Evolutionary conservation across 805 yeast genomes (phyloP).

Genomic region (Metschnikowia picachoensis): DNA sequence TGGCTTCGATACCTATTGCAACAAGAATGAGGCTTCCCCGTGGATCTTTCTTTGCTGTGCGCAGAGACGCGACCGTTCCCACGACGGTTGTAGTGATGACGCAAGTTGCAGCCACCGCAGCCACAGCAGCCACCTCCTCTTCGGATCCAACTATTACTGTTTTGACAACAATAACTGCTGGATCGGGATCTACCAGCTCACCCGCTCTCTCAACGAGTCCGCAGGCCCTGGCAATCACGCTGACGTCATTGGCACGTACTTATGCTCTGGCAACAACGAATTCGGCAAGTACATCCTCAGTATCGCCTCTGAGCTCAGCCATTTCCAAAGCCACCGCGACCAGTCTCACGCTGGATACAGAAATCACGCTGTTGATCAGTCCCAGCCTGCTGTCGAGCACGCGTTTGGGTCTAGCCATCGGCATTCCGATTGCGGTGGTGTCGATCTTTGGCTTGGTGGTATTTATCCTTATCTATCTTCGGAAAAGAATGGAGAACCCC

Average conservation of each 20-base stretch:
- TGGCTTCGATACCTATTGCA: neutral
- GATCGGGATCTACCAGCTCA: neutral
- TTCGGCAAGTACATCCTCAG: neutral
- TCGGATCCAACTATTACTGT: constrained; percentile 1
- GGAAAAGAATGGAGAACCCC: constrained; percentile 11
- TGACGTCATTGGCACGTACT: neutral
- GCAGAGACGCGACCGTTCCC: constrained; percentile 7
- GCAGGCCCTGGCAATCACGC: neutral
- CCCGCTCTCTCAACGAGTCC: neutral
- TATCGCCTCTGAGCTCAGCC: neutral
- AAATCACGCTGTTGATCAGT: constrained; percentile 1
- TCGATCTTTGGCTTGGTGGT: constrained; percentile 19
- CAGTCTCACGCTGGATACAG: neutral
- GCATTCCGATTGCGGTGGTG: constrained; percentile 30
- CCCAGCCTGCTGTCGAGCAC: constrained; percentile 8
- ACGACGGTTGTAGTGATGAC: constrained; percentile 7
- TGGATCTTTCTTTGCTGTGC: neutral
- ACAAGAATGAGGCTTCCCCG: neutral
- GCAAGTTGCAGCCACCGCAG: constrained; percentile 4
- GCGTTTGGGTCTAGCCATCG: constrained; percentile 31
- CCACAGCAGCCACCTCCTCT: neutral
- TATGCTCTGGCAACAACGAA: neutral
- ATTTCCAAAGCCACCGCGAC: neutral
- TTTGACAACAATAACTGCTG: constrained; percentile 2
- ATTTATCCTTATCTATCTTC: constrained; percentile 9